Conservation (phyloP, 176 grass and related monocot species). For the Carex kokanica region DNA sequence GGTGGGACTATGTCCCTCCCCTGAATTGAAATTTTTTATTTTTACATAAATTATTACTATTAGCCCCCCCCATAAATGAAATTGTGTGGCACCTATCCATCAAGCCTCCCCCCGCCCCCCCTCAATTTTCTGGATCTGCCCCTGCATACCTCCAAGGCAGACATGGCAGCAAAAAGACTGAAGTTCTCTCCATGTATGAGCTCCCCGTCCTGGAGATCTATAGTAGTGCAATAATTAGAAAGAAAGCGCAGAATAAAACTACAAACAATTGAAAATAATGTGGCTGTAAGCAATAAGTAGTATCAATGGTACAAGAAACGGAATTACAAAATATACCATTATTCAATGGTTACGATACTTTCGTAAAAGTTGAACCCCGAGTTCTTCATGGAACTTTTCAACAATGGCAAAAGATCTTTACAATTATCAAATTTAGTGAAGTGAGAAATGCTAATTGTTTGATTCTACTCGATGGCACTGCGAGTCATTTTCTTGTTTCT, state of each 20-base stretch:
- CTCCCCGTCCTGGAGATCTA: slow-evolving; percentile 87
- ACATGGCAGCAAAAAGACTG: slow-evolving; percentile 97
- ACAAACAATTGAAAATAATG: background rate
- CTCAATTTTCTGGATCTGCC: no score
- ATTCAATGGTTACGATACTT: background rate
- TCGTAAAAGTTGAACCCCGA: background rate
- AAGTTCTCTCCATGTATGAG: slow-evolving; percentile 97
- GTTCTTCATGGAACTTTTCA: background rate
- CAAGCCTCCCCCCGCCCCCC: no score
- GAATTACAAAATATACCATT: background rate
- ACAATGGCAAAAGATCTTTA: background rate
- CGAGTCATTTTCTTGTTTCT: background rate
- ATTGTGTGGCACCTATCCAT: no score
- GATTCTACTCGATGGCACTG: background rate
- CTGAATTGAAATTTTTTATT: no score
- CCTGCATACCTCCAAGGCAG: slow-evolving; percentile 83
- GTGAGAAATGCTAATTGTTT: background rate
- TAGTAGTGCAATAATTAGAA: slow-evolving; percentile 31
- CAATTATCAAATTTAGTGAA: background rate
- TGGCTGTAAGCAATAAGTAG: background rate
- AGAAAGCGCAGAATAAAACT: background rate
- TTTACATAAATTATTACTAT: no score
- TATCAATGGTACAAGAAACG: background rate
- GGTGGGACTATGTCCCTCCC: background rate
- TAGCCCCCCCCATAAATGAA: no score